Conservation (phyloP, 2,329 filamentous ascomycete species). For the Parascedosporium putredinis region DNA sequence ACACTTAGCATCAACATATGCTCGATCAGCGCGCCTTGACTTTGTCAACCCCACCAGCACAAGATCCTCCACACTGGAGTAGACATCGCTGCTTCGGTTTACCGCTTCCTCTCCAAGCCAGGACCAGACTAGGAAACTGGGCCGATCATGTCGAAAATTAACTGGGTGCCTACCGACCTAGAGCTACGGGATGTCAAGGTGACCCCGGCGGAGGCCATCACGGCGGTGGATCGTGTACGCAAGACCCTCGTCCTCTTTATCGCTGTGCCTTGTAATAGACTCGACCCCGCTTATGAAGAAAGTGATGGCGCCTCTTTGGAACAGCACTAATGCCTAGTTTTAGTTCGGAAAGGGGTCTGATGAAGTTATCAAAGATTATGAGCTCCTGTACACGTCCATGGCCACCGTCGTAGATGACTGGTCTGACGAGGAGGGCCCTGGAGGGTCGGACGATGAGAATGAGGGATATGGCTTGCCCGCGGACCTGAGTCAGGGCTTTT, state of each 20-base stretch:
- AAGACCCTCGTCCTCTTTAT: background rate
- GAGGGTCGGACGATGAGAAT: slow-evolving; percentile 17
- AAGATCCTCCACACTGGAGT: no score
- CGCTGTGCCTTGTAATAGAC: background rate
- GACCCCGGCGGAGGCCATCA: background rate
- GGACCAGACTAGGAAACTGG: background rate
- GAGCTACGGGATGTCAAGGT: background rate
- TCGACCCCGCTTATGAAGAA: no score
- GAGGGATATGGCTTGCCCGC: slow-evolving; percentile 11
- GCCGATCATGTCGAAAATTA: background rate
- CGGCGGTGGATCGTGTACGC: background rate
- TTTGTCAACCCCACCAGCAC: no score
- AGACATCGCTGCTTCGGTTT: background rate
- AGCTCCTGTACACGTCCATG: background rate
- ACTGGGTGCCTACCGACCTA: background rate
- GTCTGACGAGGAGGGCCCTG: slow-evolving; percentile 8
- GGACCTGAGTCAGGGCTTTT: background rate
- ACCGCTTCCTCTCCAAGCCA: background rate
- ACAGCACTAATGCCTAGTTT: background rate
- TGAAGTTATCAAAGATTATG: slow-evolving; percentile 1
- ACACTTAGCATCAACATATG: no score
- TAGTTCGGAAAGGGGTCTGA: background rate
- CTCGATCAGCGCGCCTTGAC: background rate
- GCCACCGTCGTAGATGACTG: background rate
- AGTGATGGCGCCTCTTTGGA: no score